Evolutionary conservation across 75 land plant species (phyloP), one percentile per base, ranked within the genome.

Genomic region (Ceratopteris richardii): DNA sequence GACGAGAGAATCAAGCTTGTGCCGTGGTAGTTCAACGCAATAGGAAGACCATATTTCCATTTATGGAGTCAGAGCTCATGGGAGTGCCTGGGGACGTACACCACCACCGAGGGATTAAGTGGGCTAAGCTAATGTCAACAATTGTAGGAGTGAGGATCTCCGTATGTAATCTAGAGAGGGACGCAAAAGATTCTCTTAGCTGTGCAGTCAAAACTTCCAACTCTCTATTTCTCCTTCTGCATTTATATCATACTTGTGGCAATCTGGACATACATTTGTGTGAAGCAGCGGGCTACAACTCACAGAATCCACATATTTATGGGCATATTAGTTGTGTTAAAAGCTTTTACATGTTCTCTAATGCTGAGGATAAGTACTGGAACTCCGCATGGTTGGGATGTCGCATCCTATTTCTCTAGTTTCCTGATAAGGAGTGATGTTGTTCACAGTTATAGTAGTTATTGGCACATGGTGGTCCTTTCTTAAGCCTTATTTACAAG

Each of bases 401-500:
- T 87, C 21, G 70, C 72, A 9, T 86, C 73, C 71, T 84, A 86
- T 68, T 41, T n/a, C n/a, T n/a, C n/a, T n/a, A n/a, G n/a, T n/a
- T n/a, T n/a, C n/a, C n/a, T n/a, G n/a, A n/a, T n/a, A n/a, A 41
- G 87, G 79, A 17, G 62, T 71, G 12, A 66, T 85, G 42, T 56
- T 83, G 28, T 83, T 83, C 65, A 70, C 81, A 29, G 85, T 83
- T 61, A 77, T 83, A 33, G 71, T 83, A 23, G 75, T 83, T 48
- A 73, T 83, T 39, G 87, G 87, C 26, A 83, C 87, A 23, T 85
- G 87, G 7, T 83, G 87, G 87, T 83, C 87, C n/a, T n/a, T n/a
- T n/a, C n/a, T n/a, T n/a, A n/a, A n/a, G n/a, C n/a, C n/a, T n/a
- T n/a, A n/a, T n/a, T n/a, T n/a, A n/a, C n/a, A n/a, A n/a, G n/a